Percentiles rank a stretch among this genome's conserved stretches.
Conservation (phyloP, 2,329 filamentous ascomycete genomes). For the Epichloe hybrida region DNA sequence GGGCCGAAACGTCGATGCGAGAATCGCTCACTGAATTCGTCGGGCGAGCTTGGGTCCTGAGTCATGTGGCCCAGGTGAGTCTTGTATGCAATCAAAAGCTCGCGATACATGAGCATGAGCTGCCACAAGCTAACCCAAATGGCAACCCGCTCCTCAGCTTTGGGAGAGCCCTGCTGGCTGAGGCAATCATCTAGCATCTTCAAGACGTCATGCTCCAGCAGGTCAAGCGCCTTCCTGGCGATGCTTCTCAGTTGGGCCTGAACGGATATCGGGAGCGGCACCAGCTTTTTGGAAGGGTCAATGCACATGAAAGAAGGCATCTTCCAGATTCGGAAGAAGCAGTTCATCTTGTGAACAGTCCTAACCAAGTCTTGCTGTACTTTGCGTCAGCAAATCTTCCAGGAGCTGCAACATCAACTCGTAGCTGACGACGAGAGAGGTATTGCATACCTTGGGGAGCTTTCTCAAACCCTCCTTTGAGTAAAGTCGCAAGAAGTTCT, state of each 20-base stretch:
- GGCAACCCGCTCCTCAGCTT: conserved; percentile 26
- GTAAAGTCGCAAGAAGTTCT: conserved; percentile 25
- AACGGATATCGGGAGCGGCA: conserved; percentile 24
- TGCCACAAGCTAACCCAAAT: conserved; percentile 37
- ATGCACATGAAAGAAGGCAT: conserved; percentile 28
- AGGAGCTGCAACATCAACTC: not conserved
- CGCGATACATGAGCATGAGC: conserved; percentile 34
- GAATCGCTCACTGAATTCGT: conserved; percentile 5
- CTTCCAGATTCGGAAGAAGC: conserved; percentile 37
- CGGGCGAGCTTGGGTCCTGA: conserved; percentile 10
- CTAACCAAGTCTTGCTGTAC: conserved; percentile 27
- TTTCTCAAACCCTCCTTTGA: conserved; percentile 18
- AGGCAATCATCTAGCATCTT: conserved; percentile 26
- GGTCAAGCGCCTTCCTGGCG: conserved; percentile 23
- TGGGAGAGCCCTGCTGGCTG: conserved; percentile 24
- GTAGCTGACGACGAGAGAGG: not conserved
- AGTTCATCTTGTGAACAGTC: conserved; percentile 32
- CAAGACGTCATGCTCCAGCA: conserved; percentile 26
- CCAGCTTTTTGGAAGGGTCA: conserved; percentile 25
- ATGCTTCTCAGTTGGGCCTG: conserved; percentile 27
- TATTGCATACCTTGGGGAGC: conserved; percentile 25
- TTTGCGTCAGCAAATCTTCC: conserved; percentile 7
- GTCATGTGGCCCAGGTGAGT: conserved; percentile 14
- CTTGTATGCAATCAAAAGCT: conserved; percentile 23
- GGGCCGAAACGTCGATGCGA: not conserved